phyloP scores from a whole-genome alignment of 129 eudicot species.

The Tagetes erecta region DNA sequence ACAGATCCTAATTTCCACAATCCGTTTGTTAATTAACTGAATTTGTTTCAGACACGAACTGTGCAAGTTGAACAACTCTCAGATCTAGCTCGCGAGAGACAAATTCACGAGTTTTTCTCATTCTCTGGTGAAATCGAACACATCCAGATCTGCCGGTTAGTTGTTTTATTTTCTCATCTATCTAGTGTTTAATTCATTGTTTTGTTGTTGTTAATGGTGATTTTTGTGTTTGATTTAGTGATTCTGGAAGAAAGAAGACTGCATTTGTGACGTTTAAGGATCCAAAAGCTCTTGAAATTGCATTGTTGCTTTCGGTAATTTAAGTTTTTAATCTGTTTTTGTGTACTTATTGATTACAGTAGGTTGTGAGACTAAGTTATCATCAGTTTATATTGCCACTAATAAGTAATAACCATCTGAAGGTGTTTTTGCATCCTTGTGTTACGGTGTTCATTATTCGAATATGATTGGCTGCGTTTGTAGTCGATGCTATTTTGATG shows the following conservation, averaged over 20 bases:
- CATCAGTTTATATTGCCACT: neutral
- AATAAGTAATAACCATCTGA: neutral
- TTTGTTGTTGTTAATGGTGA: neutral
- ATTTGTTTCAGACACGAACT: conserved; percentile 57
- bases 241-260: conserved; percentile 56
- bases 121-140: conserved; percentile 87
- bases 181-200: neutral
- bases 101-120: conserved; percentile 89
- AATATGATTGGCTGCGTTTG: too few species aligned
- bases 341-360: neutral
- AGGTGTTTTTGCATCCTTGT: neutral
- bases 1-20: neutral
- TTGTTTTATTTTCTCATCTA: neutral
- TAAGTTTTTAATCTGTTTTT: neutral
- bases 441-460: too few species aligned
- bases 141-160: conserved; percentile 82
- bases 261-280: conserved; percentile 95
- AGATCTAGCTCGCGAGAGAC: conserved; percentile 95
- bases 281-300: conserved; percentile 90
- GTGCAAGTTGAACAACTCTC: conserved; percentile 79
- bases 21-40: neutral
- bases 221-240: conserved; percentile 46
- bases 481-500: too few species aligned
- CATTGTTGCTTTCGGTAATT: conserved; percentile 83
- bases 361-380: neutral